A percentile compares a stretch with the other conserved stretches of the same genome.
Conservation (phyloP, 768 basidiomycete species). For the Hypsizygus marmoreus region DNA sequence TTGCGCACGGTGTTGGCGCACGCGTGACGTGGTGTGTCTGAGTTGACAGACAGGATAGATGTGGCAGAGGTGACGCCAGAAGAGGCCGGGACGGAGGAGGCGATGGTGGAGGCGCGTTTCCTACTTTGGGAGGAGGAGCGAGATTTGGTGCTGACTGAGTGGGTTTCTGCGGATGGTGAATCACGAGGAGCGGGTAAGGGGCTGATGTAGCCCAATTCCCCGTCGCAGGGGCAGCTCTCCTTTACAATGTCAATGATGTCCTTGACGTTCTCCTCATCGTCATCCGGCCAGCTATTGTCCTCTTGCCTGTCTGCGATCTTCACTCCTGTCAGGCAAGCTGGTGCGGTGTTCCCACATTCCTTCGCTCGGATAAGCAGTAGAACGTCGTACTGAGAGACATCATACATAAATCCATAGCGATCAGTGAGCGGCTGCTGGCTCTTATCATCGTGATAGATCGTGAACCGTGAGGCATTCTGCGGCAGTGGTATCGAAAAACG, state of each 20-base stretch:
- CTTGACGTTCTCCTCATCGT: constrained; percentile 39
- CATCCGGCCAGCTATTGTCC: constrained; percentile 76
- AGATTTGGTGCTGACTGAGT: constrained; percentile 41
- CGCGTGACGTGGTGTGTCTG: constrained; percentile 69
- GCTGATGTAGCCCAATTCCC: constrained; percentile 24
- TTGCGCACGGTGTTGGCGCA: constrained; percentile 73
- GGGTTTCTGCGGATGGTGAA: constrained; percentile 15
- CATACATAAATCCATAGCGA: constrained; percentile 90
- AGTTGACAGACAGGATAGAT: constrained; percentile 61
- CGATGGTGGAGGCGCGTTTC: constrained; percentile 44
- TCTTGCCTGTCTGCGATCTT: constrained; percentile 85
- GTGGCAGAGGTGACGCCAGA: constrained; percentile 35
- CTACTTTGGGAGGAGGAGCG: constrained; percentile 53
- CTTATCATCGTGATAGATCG: constrained; percentile 50
- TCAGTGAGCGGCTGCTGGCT: constrained; percentile 71
- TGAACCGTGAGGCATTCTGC: constrained; percentile 57
- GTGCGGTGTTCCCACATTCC: constrained; percentile 73
- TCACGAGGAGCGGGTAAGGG: constrained; percentile 1
- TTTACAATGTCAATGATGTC: constrained; percentile 48
- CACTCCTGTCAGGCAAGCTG: constrained; percentile 84
- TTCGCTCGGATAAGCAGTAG: constrained; percentile 72
- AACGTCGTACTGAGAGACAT: constrained; percentile 79
- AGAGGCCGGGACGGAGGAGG: constrained; percentile 22
- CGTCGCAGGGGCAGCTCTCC: constrained; percentile 46
- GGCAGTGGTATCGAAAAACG: constrained; percentile 66